Evolutionary conservation across 139 green algal species (phyloP), one percentile per base, ranked within the genome.

Genomic region (Chlorella sp.): DNA sequence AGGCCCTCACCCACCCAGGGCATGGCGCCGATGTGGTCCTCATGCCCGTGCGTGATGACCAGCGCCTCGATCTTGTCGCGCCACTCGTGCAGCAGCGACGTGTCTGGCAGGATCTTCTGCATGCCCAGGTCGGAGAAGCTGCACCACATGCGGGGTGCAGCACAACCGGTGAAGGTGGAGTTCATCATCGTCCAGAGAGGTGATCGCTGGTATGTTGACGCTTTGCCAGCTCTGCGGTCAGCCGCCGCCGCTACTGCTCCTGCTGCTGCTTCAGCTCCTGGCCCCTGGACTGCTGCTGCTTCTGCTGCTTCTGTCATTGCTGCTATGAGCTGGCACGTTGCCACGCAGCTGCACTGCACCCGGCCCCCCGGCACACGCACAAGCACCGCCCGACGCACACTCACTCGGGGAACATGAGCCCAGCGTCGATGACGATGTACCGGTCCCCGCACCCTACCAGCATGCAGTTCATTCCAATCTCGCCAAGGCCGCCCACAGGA

Each of bases 381-480:
- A n/a, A n/a, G n/a, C n/a, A n/a, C n/a, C n/a, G n/a, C n/a, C n/a
- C n/a, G n/a, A n/a, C n/a, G n/a, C n/a, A n/a, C n/a, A n/a, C n/a
- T n/a, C n/a, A 98, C 88, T 99, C 95, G 62, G 95, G 95, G 76
- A 99, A 99, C 95, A 99, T 97, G 70, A 99, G 90, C 2, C 95
- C 95, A n/a, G 95, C 95, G 69, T 99, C 95, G 22, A 99, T 86
- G 51, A 99, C 81, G 73, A 99, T 94, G 88, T 98, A 99, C n/a
- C 95, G 82, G 78, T 98, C 95, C 27, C 88, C 69, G 31, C 93
- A 83, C 1, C 95, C 95, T 24, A 98, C 83, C 30, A 99, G 86
- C 95, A 98, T 98, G 89, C 95, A 99, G 85, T 99, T 99, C 95
- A 99, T 99, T 74, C 95, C 95, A 71, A 99, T 99, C 82, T 99